These are phyloP conservation scores for Ganoderma resinaceum DNA, from an alignment of 1,284 basidiomycete species.

Conservation along the genomic window DNA sequence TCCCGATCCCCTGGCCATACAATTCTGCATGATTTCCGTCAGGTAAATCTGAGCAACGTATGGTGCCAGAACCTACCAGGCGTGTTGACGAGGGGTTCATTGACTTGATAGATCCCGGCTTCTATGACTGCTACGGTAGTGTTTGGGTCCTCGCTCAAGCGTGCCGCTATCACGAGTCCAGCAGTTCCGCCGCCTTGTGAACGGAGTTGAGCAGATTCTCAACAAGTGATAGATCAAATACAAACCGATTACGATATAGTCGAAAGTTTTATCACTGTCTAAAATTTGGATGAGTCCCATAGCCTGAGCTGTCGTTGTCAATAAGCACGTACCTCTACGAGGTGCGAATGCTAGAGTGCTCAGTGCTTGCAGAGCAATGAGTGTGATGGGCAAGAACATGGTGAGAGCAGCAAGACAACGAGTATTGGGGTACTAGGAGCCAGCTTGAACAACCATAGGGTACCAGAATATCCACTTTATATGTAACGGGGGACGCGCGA, in stretches of 20 bases:
- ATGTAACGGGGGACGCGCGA: not conserved
- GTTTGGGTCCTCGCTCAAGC: constrained; percentile 20
- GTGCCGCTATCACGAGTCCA: constrained; percentile 16
- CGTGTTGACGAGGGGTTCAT: constrained; percentile 27
- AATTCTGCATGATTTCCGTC: constrained; percentile 5
- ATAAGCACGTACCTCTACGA: not conserved
- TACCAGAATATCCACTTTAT: not conserved
- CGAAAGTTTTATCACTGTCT: constrained; percentile 6
- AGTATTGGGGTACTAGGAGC: not conserved
- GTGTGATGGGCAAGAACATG: not conserved
- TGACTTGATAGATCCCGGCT: constrained; percentile 24
- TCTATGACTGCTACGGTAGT: constrained; percentile 29
- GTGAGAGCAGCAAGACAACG: not conserved
- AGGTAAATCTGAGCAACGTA: not conserved
- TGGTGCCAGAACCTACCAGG: constrained; percentile 13
- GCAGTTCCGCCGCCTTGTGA: constrained; percentile 14
- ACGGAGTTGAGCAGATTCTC: not conserved
- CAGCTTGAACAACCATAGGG: not conserved
- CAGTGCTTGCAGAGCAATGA: not conserved
- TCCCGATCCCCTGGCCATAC: constrained; percentile 21
- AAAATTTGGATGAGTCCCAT: not conserved
- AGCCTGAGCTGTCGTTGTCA: not conserved
- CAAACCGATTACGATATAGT: constrained; percentile 14
- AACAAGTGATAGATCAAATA: not conserved
- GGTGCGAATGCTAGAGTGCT: not conserved